These are phyloP conservation scores for Pneumocystis jirovecii DNA, from an alignment of 1,139 yeast species.

Conservation along the genomic window DNA sequence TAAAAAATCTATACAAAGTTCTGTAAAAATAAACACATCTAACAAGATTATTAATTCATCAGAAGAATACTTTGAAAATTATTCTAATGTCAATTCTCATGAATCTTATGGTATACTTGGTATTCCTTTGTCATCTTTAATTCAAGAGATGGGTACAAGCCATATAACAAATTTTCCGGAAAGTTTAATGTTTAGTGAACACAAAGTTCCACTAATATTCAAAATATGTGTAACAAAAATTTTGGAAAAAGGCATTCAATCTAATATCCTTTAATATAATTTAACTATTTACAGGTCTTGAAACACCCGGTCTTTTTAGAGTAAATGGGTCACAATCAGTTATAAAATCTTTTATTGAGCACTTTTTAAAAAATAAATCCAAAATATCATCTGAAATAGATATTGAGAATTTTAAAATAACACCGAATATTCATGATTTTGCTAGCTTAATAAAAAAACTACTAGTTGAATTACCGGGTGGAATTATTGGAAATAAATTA, in stretches of 20 bases:
- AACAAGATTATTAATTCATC: not conserved
- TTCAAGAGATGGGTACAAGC: not conserved
- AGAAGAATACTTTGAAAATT: not conserved
- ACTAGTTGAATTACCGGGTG: constrained; percentile 8
- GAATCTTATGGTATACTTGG: not conserved
- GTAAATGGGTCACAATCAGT: constrained; percentile 8
- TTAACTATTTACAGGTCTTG: not conserved
- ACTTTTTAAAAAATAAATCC: constrained; percentile 2
- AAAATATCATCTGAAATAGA: constrained; percentile 3
- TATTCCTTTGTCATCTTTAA: not conserved
- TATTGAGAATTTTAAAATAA: not conserved
- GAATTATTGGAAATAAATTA: constrained; percentile 6
- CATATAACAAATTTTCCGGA: not conserved
- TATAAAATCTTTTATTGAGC: constrained; percentile 4
- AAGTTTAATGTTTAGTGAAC: not conserved
- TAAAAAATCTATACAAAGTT: not conserved
- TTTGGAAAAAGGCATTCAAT: not conserved
- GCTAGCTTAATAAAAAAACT: constrained; percentile 9
- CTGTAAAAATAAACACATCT: not conserved
- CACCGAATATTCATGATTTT: constrained; percentile 7
- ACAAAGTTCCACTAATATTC: not conserved
- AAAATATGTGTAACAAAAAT: not conserved
- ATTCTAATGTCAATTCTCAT: not conserved
- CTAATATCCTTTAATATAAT: not conserved
- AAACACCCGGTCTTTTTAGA: constrained; percentile 9